phyloP scores from a whole-genome alignment of 2,329 filamentous ascomycete genomes.

The Neonectria hederae region DNA sequence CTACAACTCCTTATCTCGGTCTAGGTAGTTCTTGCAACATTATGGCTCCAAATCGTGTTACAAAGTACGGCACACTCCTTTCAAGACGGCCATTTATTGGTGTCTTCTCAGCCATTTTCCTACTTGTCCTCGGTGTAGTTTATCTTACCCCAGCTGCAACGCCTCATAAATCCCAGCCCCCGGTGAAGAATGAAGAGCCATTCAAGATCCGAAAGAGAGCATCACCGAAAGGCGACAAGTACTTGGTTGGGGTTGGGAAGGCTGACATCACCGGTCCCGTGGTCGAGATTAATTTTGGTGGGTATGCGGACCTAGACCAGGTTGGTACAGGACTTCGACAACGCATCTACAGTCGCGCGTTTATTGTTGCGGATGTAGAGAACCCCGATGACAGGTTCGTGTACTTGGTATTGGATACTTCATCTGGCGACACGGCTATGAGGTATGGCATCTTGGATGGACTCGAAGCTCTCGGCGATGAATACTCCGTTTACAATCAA shows the following conservation, averaged over 20 bases:
- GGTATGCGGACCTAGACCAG: slow-evolving; percentile 81
- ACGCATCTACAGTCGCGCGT: slow-evolving; percentile 86
- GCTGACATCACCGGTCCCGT: slow-evolving; percentile 76
- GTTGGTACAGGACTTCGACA: slow-evolving; percentile 86
- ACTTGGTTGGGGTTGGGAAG: slow-evolving; percentile 66
- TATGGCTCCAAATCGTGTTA: not conserved
- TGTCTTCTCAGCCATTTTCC: slow-evolving; percentile 2
- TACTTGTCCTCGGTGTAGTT: not conserved
- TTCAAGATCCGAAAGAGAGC: slow-evolving; percentile 3
- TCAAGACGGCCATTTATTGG: not conserved
- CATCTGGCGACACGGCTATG: slow-evolving; percentile 89
- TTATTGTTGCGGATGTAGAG: slow-evolving; percentile 79
- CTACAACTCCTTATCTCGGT: not conserved
- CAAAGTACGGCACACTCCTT: not conserved
- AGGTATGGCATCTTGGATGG: slow-evolving; percentile 86
- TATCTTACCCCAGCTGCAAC: not conserved
- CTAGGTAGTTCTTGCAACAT: not conserved
- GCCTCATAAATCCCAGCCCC: not conserved
- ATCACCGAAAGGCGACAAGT: slow-evolving; percentile 45
- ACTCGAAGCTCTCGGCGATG: slow-evolving; percentile 72
- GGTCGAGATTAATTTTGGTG: slow-evolving; percentile 70
- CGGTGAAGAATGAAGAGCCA: not conserved
- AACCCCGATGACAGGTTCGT: slow-evolving; percentile 78
- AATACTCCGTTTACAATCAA: slow-evolving; percentile 79
- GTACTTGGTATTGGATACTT: slow-evolving; percentile 87